phyloP scores from a whole-genome alignment of 805 yeast species.

The Alloascoidea hylecoeti region DNA sequence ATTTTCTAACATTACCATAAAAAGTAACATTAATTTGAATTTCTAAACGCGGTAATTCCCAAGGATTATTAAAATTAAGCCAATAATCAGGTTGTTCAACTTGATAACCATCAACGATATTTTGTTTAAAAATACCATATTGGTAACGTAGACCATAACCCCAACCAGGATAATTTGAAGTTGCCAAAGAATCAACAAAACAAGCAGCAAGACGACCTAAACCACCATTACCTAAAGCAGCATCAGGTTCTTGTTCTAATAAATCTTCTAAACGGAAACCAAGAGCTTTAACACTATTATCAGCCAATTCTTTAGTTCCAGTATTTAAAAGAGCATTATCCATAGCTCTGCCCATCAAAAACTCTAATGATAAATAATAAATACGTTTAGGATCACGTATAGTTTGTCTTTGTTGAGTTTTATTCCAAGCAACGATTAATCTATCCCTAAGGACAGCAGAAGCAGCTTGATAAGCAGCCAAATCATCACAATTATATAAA shows the following conservation, averaged over 20 bases:
- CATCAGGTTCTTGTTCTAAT: constrained; percentile 79
- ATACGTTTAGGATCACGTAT: constrained; percentile 72
- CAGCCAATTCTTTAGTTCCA: constrained; percentile 46
- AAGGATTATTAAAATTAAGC: constrained; percentile 79
- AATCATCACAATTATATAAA: constrained; percentile 78
- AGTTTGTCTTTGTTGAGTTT: constrained; percentile 85
- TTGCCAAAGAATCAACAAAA: constrained; percentile 76
- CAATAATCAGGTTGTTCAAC: constrained; percentile 93
- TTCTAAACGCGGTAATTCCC: constrained; percentile 85
- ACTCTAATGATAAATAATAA: constrained; percentile 77
- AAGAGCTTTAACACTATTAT: constrained; percentile 45
- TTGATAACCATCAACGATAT: constrained; percentile 83
- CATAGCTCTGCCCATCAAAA: constrained; percentile 88
- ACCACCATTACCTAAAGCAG: constrained; percentile 93
- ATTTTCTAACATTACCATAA: constrained; percentile 63
- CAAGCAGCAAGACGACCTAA: constrained; percentile 91
- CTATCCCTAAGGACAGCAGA: constrained; percentile 69
- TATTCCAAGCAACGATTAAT: constrained; percentile 77
- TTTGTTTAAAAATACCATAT: constrained; percentile 87
- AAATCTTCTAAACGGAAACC: constrained; percentile 86
- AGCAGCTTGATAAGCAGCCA: constrained; percentile 89
- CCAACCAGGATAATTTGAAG: constrained; percentile 88
- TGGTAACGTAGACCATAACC: constrained; percentile 91
- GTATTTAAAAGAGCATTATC: constrained; percentile 87
- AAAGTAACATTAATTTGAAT: constrained; percentile 84